These are phyloP conservation scores for Apiosordaria backusii DNA, from an alignment of 495 filamentous ascomycete species.

Conservation along the genomic window DNA sequence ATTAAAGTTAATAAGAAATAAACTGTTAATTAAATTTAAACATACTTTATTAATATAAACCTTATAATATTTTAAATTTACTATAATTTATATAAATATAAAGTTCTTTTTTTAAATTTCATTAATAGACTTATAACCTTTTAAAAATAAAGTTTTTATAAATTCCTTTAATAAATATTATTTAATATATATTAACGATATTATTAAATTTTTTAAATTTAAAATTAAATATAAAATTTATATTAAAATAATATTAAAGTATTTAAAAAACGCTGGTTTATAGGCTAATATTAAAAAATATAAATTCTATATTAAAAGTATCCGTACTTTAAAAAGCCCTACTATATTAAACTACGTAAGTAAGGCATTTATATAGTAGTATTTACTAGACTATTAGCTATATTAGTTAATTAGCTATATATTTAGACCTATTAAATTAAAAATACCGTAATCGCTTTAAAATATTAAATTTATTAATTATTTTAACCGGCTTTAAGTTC, in stretches of 20 bases:
- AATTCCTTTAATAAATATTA: constrained; percentile 26
- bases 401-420: too few relatives aligned
- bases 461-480: too few relatives aligned
- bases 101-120: constrained; percentile 37
- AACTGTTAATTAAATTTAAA: constrained; percentile 24
- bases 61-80: constrained; percentile 31
- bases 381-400: too few relatives aligned
- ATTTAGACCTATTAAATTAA: too few relatives aligned
- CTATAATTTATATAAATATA: constrained; percentile 31
- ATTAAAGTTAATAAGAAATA: constrained; percentile 41
- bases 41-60: constrained; percentile 28
- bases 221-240: constrained; percentile 3
- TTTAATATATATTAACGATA: too few relatives aligned
- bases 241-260: neutral
- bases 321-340: too few relatives aligned
- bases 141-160: constrained; percentile 22
- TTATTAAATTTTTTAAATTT: constrained; percentile 3
- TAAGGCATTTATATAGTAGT: too few relatives aligned
- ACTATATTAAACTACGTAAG: too few relatives aligned
- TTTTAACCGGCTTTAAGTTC: too few relatives aligned
- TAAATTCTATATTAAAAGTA: neutral
- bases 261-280: neutral
- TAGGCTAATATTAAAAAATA: constrained; percentile 3
- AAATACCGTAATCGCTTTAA: too few relatives aligned
- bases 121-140: constrained; percentile 26